Evolutionary conservation across 2,329 filamentous ascomycete species (phyloP).

Genomic region (Xylariaceae sp.): DNA sequence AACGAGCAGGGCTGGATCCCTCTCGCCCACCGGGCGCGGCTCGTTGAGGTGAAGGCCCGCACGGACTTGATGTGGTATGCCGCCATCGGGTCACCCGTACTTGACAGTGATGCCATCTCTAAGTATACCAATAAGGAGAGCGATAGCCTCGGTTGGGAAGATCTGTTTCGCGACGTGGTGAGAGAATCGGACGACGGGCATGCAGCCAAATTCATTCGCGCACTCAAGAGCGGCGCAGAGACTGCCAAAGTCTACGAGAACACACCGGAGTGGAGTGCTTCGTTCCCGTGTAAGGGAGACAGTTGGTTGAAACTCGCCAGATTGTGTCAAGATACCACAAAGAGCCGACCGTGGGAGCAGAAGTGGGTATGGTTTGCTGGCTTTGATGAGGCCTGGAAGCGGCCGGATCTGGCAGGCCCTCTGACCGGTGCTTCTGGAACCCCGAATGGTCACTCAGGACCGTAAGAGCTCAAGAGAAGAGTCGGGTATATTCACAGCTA

Average conservation of each 20-base stretch:
- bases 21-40: constrained; percentile 43
- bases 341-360: constrained; percentile 1
- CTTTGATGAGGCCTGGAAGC: constrained; percentile 12
- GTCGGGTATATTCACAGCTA: no score
- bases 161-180: constrained; percentile 24
- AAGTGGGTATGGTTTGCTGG: constrained; percentile 19
- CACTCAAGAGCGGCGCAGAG: constrained; percentile 31
- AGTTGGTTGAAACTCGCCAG: constrained; percentile 24
- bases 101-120: constrained; percentile 18
- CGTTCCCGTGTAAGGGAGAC: constrained; percentile 22
- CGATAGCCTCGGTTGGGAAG: constrained; percentile 23
- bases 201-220: constrained; percentile 33
- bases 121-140: constrained; percentile 17
- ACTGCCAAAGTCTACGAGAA: constrained; percentile 15
- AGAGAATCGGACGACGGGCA: constrained; percentile 33
- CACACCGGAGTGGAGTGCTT: constrained; percentile 8
- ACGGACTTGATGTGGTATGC: constrained; percentile 62
- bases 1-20: constrained; percentile 30
- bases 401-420: constrained; percentile 3
- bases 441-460: not conserved
- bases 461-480: no score
- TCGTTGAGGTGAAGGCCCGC: constrained; percentile 65
- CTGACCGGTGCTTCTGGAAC: not conserved
- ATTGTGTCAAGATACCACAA: constrained; percentile 21
- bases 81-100: constrained; percentile 46